These are phyloP conservation scores for Coelastrella sp. DNA, from an alignment of 139 green algal species.

Conservation along the genomic window DNA sequence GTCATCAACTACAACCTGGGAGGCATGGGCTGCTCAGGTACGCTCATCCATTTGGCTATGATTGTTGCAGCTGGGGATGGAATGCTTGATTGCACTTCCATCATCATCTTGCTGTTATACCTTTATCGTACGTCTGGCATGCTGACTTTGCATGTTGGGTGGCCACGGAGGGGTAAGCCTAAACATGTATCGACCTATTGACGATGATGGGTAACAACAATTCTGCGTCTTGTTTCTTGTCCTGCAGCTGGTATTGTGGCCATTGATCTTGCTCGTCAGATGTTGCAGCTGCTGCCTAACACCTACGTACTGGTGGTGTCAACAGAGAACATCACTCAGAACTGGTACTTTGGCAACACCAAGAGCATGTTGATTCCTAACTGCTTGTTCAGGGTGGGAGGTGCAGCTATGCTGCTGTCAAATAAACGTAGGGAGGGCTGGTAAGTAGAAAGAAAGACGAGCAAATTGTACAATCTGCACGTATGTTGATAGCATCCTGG, in stretches of 20 bases:
- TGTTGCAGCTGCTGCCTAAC: slow-evolving; percentile 88
- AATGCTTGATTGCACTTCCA: too few relatives aligned
- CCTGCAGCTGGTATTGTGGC: slow-evolving; percentile 84
- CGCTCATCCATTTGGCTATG: neutral
- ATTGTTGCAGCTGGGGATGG: too few relatives aligned
- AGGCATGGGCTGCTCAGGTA: slow-evolving; percentile 95
- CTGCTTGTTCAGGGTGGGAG: slow-evolving; percentile 96
- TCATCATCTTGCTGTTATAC: too few relatives aligned
- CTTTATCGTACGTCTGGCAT: too few relatives aligned
- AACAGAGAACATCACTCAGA: slow-evolving; percentile 99
- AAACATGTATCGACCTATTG: too few relatives aligned
- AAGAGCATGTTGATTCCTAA: slow-evolving; percentile 98
- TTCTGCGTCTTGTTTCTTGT: too few relatives aligned
- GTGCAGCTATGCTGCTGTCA: slow-evolving; percentile 92
- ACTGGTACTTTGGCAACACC: slow-evolving; percentile 95
- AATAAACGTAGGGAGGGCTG: slow-evolving; percentile 83
- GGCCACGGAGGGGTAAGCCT: too few relatives aligned
- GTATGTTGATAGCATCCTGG: too few relatives aligned
- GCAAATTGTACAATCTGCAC: too few relatives aligned
- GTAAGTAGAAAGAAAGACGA: too few relatives aligned
- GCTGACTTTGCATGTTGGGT: too few relatives aligned
- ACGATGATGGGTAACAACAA: too few relatives aligned
- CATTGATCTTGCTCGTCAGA: slow-evolving; percentile 90
- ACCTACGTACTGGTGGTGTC: slow-evolving; percentile 88
- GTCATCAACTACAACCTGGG: slow-evolving; percentile 95